Conservation (phyloP, 805 yeast genomes). For the Wickerhamiella nectarea region DNA sequence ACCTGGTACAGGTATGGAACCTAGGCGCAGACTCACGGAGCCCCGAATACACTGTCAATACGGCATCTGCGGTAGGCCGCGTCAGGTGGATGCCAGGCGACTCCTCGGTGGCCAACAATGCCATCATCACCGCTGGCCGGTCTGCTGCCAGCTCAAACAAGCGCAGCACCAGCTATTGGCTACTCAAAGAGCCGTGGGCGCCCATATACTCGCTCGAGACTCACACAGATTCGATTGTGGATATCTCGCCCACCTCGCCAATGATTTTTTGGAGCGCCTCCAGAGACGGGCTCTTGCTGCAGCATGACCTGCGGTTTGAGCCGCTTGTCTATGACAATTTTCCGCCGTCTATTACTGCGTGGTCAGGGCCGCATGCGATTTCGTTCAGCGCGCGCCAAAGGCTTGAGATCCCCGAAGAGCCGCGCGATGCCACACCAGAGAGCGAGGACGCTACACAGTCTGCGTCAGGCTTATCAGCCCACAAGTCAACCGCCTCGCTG, state of each 20-base stretch:
- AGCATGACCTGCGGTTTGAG: slow-evolving; percentile 35
- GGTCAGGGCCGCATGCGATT: slow-evolving; percentile 32
- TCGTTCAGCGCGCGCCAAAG: background rate
- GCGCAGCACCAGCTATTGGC: slow-evolving; percentile 15
- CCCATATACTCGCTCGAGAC: slow-evolving; percentile 44
- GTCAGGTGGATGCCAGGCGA: slow-evolving; percentile 49
- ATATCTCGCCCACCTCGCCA: slow-evolving; percentile 26
- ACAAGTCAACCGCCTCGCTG: background rate
- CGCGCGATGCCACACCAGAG: background rate
- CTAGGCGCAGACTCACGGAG: slow-evolving; percentile 30
- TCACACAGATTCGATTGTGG: slow-evolving; percentile 40
- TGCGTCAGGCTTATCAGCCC: too few species aligned
- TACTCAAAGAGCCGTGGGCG: slow-evolving; percentile 44
- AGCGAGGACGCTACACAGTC: too few species aligned
- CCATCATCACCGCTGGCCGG: slow-evolving; percentile 16
- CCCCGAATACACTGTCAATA: slow-evolving; percentile 60
- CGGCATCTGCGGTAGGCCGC: slow-evolving; percentile 68
- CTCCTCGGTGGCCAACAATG: slow-evolving; percentile 14
- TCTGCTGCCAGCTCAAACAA: slow-evolving; percentile 7
- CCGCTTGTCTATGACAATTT: slow-evolving; percentile 37
- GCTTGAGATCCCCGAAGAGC: background rate
- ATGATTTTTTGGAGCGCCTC: slow-evolving; percentile 35
- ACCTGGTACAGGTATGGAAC: slow-evolving; percentile 66
- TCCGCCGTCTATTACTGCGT: slow-evolving; percentile 38
- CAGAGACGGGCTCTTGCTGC: slow-evolving; percentile 36